Base-by-base conservation (phyloP, 176 grass and related monocot genomes). In the Tuctoria greenei region DNA sequence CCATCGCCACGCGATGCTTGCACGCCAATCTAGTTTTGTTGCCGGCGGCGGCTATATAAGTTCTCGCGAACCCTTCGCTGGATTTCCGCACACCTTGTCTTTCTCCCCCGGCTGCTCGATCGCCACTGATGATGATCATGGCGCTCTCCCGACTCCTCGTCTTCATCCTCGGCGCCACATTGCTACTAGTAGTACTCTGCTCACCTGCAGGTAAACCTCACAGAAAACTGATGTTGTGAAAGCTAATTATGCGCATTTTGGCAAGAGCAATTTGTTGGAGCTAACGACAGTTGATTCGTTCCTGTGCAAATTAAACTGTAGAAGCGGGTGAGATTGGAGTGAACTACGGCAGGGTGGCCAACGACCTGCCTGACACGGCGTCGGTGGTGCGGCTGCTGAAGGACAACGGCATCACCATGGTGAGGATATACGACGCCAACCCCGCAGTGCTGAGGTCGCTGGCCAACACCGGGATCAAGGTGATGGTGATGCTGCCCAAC, bases 291-390 rank as follows among this genome's bases (percentile, higher is more conserved):
- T 1, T 16, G 82, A 75, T 43, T 41, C 20, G 12, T 67, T 67
- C n/a, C 63, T 69, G 12, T 35, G 21, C n/a, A n/a, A n/a, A n/a
- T n/a, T 26, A 11, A 9, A 46, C 15, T 54, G 71, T 50, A 87
- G 82, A 84, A 24, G 90, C 62, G 5, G 73, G 87, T 1, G 37
- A 43, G 16, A 28, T 93, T 17, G 91, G 91, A 0, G 87, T 93
- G 8, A 90, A 79, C 84, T 93, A 90, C 36, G 91, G 90, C 0
- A 83, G 86, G 37, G 75, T 86, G n/a, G 86, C 71, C 5, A 83
- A 89, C 59, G 68, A 92, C 70, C 76, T 90, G 37, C 87, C 87
- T 7, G 26, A 79, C 9, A 31, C 77, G 36, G 5, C 80, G 8
- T 26, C 51, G 35, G 87, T 90, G 24, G 84, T 82, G 28, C 54